Percentiles rank a stretch among this genome's conserved stretches.
These are phyloP conservation scores for Olyra latifolia DNA, from an alignment of 176 grass and related monocot genomes.

Conservation along the genomic window DNA sequence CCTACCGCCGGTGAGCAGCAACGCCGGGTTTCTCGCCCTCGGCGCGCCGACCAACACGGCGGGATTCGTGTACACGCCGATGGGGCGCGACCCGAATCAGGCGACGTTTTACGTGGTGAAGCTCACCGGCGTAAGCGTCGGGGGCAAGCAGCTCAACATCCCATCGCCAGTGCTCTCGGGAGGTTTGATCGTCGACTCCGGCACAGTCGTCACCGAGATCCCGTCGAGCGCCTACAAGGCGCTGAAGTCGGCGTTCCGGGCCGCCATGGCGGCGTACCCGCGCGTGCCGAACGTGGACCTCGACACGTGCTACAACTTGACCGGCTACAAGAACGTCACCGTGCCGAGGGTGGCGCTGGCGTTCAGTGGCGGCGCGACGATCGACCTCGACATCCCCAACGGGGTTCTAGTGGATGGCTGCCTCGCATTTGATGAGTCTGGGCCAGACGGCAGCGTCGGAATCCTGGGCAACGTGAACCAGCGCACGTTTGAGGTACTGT, in stretches of 20 bases:
- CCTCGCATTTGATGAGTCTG: conserved; percentile 50
- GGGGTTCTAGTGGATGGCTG: conserved; percentile 54
- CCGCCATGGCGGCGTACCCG: conserved; percentile 44
- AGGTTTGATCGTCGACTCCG: conserved; percentile 66
- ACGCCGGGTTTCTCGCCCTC: conserved; percentile 56
- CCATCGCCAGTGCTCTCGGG: conserved; percentile 24
- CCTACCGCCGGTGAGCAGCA: conserved; percentile 49
- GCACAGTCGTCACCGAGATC: conserved; percentile 48
- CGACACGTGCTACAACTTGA: conserved; percentile 65
- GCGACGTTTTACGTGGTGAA: conserved; percentile 51
- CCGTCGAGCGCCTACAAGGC: conserved; percentile 47
- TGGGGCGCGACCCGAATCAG: not conserved
- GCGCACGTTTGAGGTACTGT: conserved; percentile 56
- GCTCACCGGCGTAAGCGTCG: conserved; percentile 51
- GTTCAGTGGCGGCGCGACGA: conserved; percentile 38
- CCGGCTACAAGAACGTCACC: conserved; percentile 26
- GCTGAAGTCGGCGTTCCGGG: conserved; percentile 46
- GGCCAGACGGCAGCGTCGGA: not conserved
- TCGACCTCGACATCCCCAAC: conserved; percentile 34
- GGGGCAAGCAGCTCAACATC: conserved; percentile 36
- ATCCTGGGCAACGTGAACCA: conserved; percentile 74
- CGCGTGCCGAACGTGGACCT: not conserved
- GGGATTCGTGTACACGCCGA: conserved; percentile 45
- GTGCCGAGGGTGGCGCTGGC: conserved; percentile 43
- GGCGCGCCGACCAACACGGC: not conserved